Evolutionary conservation across 2,329 filamentous ascomycete genomes (phyloP), one percentile per base, ranked within the genome.

Genomic region (Hymenoscyphus scutula): DNA sequence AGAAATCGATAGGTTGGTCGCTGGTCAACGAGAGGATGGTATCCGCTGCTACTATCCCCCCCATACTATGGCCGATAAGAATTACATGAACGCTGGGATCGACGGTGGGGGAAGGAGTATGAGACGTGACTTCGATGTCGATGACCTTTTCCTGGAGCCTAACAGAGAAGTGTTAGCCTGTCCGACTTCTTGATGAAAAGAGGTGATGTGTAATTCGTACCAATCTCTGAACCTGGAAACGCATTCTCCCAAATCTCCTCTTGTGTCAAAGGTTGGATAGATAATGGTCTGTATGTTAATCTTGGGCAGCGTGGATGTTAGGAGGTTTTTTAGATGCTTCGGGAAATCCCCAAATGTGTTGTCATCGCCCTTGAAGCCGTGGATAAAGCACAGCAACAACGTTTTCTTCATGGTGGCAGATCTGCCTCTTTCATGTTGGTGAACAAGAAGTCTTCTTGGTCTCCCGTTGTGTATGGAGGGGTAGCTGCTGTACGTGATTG

Each of bases 131-230:
- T 77, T 99, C 94, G 71, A 97, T 81, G 75, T 98, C 95, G 70
- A 98, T 97, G 70, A 98, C 91, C 71, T 91, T 91, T 74, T 97
- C 89, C 68, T 93, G 87, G 17, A 98, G 85, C 91, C 89, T 92
- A 58, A 32, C 15, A 10, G 6, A 23, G 41, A 48, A 34, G 32
- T 25, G 41, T 23, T 23, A 23, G n/a, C 8, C 19, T 4, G 19
- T 23, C 6, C 0, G 41, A 10, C 41, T 23, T 23, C 23, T 19
- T 19, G 11, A 2, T 23, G 10, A 54, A 15, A 54, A 54, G 25
- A 54, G 29, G 4, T 10, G 8, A 29, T 5, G 29, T 13, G 15
- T 2, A 2, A 11, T 34, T 13, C 51, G 13, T 74, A 87, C 89
- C 91, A 95, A 77, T 90, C 88, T 67, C 88, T 86, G 76, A 95